Base-by-base conservation (phyloP, 176 grass and related monocot genomes). In the Bonia amplexicaulis region DNA sequence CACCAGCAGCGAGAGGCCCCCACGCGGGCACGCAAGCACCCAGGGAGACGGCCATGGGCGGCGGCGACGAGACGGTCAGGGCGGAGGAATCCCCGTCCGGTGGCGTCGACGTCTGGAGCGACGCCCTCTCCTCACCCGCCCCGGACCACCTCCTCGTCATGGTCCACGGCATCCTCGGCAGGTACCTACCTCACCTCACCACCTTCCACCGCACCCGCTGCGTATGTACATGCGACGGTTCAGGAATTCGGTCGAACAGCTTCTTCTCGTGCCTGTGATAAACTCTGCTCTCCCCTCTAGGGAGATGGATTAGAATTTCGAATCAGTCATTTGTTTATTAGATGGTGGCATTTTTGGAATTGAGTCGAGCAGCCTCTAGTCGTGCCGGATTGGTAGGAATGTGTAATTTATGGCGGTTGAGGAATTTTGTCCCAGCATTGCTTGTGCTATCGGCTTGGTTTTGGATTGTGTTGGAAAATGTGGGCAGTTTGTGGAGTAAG, bases 131-230 rank as follows among this genome's bases (percentile, higher is more conserved):
- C 66, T 90, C 65, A 35, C 83, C 77, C 78, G 66, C 37, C 15
- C 92, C 90, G 1, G 92, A 90, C 46, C 87, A 94, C 80, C 92
- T 94, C 71, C 84, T 92, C 69, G 87, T 94, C 76, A 87, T 94
- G 92, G 85, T 94, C 69, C 92, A 94, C 77, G 90, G 92, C 86
- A 94, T 92, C 79, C 84, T 94, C 68, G 92, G 92, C 85, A 92
- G 92, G 92, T 94, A 37, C 35, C 35, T 37, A 37, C 35, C 35
- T 37, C 35, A 37, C 35, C 35, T 37, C 35, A 37, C 35, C 4
- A 26, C 71, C 64, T 17, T 11, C 2, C 60, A 11, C 72, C 5
- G 12, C 22, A 12, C 35, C 35, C 39, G 25, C 37, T 26, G 17
- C 26, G 1, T 40, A 25, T 49, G 5, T 29, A 19, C 57, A 17